Evolutionary conservation across 257 asterid genomes (phyloP), one percentile per base, ranked within the genome.

Genomic region (Linderniella brevidens): DNA sequence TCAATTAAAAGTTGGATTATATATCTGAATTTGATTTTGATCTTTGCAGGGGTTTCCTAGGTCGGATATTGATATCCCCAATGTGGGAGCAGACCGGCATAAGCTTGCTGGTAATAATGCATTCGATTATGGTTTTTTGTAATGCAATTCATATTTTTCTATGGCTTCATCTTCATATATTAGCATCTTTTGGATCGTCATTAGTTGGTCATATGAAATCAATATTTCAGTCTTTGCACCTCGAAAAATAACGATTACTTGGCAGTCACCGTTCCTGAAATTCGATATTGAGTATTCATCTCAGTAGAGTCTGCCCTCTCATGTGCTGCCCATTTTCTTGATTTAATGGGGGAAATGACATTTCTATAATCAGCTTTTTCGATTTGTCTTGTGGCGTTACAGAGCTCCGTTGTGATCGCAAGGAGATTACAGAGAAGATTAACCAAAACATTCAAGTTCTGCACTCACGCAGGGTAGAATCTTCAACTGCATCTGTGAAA

Each of bases 11-110:
- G 46, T 16, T 13, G 18, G 9, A 42, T 36, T 37, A 16, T 42
- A 8, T 15, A 41, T 36, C 11, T 50, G 37, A 37, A 53, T 16
- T 10, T 16, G 9, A 37, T 25, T 17, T 8, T 37, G 29, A 17
- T 29, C 29, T 25, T 19, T 70, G 70, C 79, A 88, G 98, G 96
- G 98, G 11, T 88, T 88, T 62, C 98, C 98, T 13, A 74, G 95
- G 75, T 37, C 78, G 1, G 98, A 84, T 61, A 74, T 88, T 48
- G 98, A 84, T 63, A 68, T 88, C 54, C 79, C 72, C 1, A 41
- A 64, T 9, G 94, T 84, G 37, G 62, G 98, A 57, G 79, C 84
- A 10, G 78, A 80, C 20, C 81, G 98, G 35, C 82, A 38, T 40
- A 71, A 72, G 65, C 93, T 88, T 64, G 65, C 88, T 53, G 93